Conservation (phyloP, 768 basidiomycete species). For the Gloeophyllum trabeum region DNA sequence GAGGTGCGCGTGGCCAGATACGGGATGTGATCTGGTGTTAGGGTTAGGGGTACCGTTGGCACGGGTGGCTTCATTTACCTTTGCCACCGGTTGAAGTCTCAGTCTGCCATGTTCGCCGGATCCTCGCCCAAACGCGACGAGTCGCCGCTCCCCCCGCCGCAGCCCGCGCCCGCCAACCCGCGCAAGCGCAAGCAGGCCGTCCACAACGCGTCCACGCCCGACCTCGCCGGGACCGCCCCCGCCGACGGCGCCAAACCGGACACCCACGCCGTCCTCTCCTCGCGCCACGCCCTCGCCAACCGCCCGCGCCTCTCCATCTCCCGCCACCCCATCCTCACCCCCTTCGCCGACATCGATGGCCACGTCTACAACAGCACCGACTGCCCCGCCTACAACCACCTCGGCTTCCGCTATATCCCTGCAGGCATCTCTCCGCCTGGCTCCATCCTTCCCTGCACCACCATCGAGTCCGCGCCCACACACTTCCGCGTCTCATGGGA, state of each 20-base stretch:
- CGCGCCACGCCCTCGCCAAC: conserved; percentile 57
- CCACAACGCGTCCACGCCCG: conserved; percentile 33
- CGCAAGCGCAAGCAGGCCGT: conserved; percentile 53
- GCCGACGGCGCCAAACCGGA: conserved; percentile 25
- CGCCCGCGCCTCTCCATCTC: conserved; percentile 65
- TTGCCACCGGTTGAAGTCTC: not conserved
- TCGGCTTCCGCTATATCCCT: conserved; percentile 72
- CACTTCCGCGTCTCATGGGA: conserved; percentile 79
- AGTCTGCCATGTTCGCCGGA: conserved; percentile 7
- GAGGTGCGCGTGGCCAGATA: not conserved
- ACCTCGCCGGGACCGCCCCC: conserved; percentile 19
- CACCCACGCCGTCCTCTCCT: conserved; percentile 41
- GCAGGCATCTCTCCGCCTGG: conserved; percentile 61
- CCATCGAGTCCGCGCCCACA: conserved; percentile 70
- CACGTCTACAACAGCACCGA: conserved; percentile 60
- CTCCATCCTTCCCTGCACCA: conserved; percentile 49
- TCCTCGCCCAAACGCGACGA: conserved; percentile 15
- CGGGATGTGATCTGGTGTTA: not conserved
- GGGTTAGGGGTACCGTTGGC: too few relatives aligned
- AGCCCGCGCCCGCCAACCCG: conserved; percentile 10
- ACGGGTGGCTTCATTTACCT: too few relatives aligned
- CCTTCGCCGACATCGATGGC: conserved; percentile 38
- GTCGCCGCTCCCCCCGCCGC: conserved; percentile 23
- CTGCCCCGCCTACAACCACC: conserved; percentile 58
- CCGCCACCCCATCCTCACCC: conserved; percentile 60